Base-by-base conservation (phyloP, 768 basidiomycete species). In the Phlebiopsis gigantea region DNA sequence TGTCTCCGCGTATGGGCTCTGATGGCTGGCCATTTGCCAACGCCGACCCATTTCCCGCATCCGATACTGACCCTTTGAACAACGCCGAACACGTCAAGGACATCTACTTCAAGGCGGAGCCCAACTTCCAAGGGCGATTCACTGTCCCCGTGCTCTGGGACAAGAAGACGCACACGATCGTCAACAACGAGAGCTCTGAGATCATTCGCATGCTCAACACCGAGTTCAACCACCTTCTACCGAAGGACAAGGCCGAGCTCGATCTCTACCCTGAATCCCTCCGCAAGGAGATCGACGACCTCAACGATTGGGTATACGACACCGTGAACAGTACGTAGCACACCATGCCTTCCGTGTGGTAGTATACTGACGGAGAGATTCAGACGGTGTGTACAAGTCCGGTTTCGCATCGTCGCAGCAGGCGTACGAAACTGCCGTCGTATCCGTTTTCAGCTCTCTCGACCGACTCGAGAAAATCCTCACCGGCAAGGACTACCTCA, bases 101-200 rank as follows among this genome's bases (percentile, higher is more conserved):
- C 59, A 76, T 97, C 34, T 99, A 99, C 68, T 72, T 90, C 64
- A 84, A 79, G 62, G 88, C 81, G 0, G 75, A 91, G 61, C 85
- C 86, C 6, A 65, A 84, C 54, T 97, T 92, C 64, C 62, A 63
- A 2, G 92, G 91, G 51, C 71, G 88, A 39, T 93, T 92, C 76
- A 93, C 93, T 1, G 90, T 93, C 8, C 94, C 94, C 5, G 72
- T 93, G 30, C 77, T 99, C 5, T 99, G 93, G 91, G 97, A 98
- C 73, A 95, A 85, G 75, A 90, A 95, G 70, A 74, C 68, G 43
- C 73, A 86, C 45, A 88, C 87, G 41, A 88, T 98, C 62, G 97
- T 99, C 57, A 98, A 93, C 76, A 98, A 98, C 69, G 96, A 99
- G 68, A 88, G 85, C 61, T 85, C 89, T 2, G 96, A 98, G 73